Evolutionary conservation across 495 filamentous ascomycete genomes (phyloP).

Genomic region (Peziza echinospora): DNA sequence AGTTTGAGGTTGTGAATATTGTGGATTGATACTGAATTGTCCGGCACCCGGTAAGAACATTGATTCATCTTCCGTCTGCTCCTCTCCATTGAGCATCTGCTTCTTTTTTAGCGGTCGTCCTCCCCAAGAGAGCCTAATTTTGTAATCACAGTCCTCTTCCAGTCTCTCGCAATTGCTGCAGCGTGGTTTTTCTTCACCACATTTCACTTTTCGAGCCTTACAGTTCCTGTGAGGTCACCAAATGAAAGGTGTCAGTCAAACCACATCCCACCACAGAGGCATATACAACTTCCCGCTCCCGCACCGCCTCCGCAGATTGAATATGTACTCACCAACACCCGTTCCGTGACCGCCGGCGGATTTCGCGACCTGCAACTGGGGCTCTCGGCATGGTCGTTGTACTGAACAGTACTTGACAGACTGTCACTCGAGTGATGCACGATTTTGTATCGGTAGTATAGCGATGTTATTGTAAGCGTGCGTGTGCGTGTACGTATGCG

Average conservation of each 20-base stretch:
- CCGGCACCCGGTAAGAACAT: conserved; percentile 24
- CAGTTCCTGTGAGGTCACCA: conserved; percentile 38
- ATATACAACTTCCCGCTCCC: too few species aligned
- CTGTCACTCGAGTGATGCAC: too few species aligned
- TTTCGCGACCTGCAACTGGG: conserved; percentile 25
- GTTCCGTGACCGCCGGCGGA: conserved; percentile 43
- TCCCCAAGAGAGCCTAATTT: conserved; percentile 67
- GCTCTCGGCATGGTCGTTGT: conserved; percentile 20
- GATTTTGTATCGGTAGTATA: too few species aligned
- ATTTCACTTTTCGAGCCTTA: conserved; percentile 74
- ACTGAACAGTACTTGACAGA: too few species aligned
- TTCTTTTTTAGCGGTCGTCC: conserved; percentile 37
- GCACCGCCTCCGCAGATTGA: too few species aligned
- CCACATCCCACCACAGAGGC: too few species aligned
- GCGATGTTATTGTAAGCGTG: too few species aligned
- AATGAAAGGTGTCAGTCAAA: too few species aligned
- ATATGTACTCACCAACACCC: conserved; percentile 52
- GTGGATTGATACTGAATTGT: conserved; percentile 24
- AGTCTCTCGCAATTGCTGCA: conserved; percentile 60
- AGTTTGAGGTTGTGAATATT: conserved; percentile 22
- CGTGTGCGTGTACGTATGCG: too few species aligned
- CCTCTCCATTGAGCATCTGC: conserved; percentile 20
- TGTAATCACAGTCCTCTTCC: conserved; percentile 67
- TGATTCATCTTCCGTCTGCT: conserved; percentile 22
- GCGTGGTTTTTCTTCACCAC: conserved; percentile 59